A percentile compares a stretch with the other conserved stretches of the same genome.
Conservation (phyloP, 176 grass and related monocot genomes). For the Musa beccarii region DNA sequence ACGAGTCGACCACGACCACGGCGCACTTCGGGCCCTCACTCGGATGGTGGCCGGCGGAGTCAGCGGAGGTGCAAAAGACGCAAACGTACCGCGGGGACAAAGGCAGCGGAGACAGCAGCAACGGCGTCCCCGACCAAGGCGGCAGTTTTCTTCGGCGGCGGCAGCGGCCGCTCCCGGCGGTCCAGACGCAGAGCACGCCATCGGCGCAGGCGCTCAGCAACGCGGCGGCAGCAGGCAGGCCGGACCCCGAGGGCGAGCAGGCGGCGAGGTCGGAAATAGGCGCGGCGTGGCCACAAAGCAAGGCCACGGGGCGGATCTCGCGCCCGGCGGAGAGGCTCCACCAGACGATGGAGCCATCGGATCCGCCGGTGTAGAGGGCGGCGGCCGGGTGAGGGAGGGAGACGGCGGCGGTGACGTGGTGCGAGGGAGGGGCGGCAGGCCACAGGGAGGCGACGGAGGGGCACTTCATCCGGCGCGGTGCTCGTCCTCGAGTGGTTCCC, state of each 20-base stretch:
- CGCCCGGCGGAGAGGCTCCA: conserved; percentile 39
- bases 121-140: conserved; percentile 65
- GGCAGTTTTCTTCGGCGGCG: conserved; percentile 68
- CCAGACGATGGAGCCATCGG: conserved; percentile 70
- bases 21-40: conserved; percentile 24
- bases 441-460: conserved; percentile 76
- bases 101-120: conserved; percentile 36
- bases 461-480: conserved; percentile 54
- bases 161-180: conserved; percentile 41
- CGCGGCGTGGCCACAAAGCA: conserved; percentile 79
- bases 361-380: conserved; percentile 68
- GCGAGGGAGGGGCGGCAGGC: conserved; percentile 62
- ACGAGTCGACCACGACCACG: conserved; percentile 55
- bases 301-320: conserved; percentile 37
- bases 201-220: conserved; percentile 52
- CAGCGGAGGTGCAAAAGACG: conserved; percentile 49
- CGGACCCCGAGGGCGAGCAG: conserved; percentile 22
- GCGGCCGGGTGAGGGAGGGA: conserved; percentile 8
- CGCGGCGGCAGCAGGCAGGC: conserved; percentile 7
- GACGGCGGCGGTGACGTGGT: conserved; percentile 51
- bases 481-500: background rate
- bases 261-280: conserved; percentile 30
- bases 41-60: conserved; percentile 24
- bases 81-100: conserved; percentile 32
- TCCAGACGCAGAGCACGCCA: conserved; percentile 68